Percentiles rank a stretch among this genome's conserved stretches.
Conservation (phyloP, 805 yeast genomes). For the Wickerhamomyces pijperi region DNA sequence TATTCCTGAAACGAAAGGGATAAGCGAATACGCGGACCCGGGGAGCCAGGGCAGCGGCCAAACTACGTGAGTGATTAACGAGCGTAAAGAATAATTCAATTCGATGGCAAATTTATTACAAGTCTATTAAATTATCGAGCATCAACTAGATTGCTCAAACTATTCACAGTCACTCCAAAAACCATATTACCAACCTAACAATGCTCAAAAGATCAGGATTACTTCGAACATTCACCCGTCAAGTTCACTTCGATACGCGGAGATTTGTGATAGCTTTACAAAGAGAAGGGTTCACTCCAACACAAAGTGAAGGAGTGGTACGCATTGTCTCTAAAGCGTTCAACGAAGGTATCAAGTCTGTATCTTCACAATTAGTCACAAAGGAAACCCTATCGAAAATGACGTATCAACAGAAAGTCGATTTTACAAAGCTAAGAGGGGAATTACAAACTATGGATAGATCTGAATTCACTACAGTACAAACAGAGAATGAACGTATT, state of each 20-base stretch:
- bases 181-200: not conserved
- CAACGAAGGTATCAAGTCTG: constrained; percentile 67
- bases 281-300: constrained; percentile 56
- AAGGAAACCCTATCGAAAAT: constrained; percentile 74
- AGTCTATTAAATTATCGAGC: too few relatives aligned
- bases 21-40: not conserved
- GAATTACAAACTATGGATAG: constrained; percentile 83
- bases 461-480: constrained; percentile 70
- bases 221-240: not conserved
- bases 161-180: too few relatives aligned
- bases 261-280: constrained; percentile 19
- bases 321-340: constrained; percentile 62
- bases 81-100: too few relatives aligned
- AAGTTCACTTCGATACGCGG: constrained; percentile 18
- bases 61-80: too few relatives aligned
- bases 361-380: constrained; percentile 71
- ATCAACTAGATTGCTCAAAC: too few relatives aligned
- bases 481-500: constrained; percentile 79
- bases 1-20: not conserved
- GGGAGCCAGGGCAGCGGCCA: too few relatives aligned
- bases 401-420: constrained; percentile 93
- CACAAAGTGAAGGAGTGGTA: constrained; percentile 76
- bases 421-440: constrained; percentile 88
- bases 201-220: constrained; percentile 1
- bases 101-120: too few relatives aligned